Evolutionary conservation across 1,139 yeast species (phyloP).

Genomic region (Hansenula lynferdii): DNA sequence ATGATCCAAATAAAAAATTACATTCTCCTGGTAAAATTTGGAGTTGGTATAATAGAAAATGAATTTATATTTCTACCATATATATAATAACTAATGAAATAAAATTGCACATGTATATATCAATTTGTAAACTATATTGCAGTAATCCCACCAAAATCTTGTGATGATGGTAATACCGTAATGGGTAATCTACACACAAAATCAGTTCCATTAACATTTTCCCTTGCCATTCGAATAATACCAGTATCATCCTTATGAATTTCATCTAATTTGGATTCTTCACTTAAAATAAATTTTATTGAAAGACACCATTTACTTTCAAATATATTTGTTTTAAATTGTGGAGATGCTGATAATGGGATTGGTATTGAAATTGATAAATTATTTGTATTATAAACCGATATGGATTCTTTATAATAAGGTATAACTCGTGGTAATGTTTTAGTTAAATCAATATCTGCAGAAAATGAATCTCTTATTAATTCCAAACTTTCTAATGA

Average conservation of each 20-base stretch:
- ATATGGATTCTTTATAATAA: conserved; percentile 25
- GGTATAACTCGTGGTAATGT: conserved; percentile 16
- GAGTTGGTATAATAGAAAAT: conserved; percentile 16
- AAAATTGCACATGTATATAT: not conserved
- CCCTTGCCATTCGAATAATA: conserved; percentile 13
- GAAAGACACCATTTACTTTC: conserved; percentile 30
- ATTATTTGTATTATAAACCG: conserved; percentile 23
- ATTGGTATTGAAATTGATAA: conserved; percentile 25
- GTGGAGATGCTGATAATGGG: conserved; percentile 29
- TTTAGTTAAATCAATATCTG: conserved; percentile 10
- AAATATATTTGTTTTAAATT: conserved; percentile 31
- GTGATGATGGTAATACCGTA: conserved; percentile 26
- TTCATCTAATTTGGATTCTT: conserved; percentile 5
- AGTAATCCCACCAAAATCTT: conserved; percentile 27
- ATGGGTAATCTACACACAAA: conserved; percentile 31
- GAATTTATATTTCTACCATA: not conserved
- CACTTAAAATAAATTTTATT: conserved; percentile 25
- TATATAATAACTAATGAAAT: not conserved
- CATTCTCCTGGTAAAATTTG: conserved; percentile 14
- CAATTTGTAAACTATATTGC: not conserved
- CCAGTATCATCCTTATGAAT: conserved; percentile 19
- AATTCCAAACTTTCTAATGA: conserved; percentile 28
- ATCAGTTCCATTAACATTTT: conserved; percentile 29
- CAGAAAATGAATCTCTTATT: conserved; percentile 23
- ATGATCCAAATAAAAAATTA: conserved; percentile 3